Conservation (phyloP, 495 filamentous ascomycete species). For the Aspergillus cavernicola region DNA sequence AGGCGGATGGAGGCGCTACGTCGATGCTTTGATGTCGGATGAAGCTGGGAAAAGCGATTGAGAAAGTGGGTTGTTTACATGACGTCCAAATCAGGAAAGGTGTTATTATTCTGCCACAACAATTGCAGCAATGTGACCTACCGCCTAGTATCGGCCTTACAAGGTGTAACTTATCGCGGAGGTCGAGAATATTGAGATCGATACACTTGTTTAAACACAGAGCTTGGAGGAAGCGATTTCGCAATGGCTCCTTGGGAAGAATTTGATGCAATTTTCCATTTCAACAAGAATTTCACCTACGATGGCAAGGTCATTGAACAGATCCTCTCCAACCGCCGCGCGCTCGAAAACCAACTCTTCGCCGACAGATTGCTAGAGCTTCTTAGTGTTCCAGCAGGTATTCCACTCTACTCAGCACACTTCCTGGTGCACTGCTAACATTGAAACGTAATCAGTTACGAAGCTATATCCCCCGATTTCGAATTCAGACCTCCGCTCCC, state of each 20-base stretch:
- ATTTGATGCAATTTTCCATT: slow-evolving; percentile 62
- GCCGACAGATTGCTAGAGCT: slow-evolving; percentile 68
- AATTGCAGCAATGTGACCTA: slow-evolving; percentile 16
- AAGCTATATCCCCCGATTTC: slow-evolving; percentile 68
- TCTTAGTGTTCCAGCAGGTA: slow-evolving; percentile 68
- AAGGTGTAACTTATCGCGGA: not conserved
- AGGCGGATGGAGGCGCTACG: slow-evolving; percentile 21
- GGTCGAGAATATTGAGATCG: not conserved
- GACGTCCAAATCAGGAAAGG: slow-evolving; percentile 36
- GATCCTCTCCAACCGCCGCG: slow-evolving; percentile 59
- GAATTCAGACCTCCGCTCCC: slow-evolving; percentile 57
- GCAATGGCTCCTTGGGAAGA: slow-evolving; percentile 47
- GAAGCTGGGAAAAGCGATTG: slow-evolving; percentile 20
- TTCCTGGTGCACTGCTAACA: not conserved
- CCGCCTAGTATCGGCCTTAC: slow-evolving; percentile 21
- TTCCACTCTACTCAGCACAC: not conserved
- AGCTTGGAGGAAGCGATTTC: not conserved
- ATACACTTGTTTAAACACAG: not conserved
- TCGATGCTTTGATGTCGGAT: slow-evolving; percentile 22
- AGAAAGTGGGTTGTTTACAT: slow-evolving; percentile 49
- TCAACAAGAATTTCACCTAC: slow-evolving; percentile 60
- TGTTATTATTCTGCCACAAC: slow-evolving; percentile 38
- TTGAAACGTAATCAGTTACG: slow-evolving; percentile 34
- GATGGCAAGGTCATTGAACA: slow-evolving; percentile 51
- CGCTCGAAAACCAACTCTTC: slow-evolving; percentile 64